phyloP scores from a whole-genome alignment of 805 yeast species.

The Hanseniaspora mollemarum region DNA sequence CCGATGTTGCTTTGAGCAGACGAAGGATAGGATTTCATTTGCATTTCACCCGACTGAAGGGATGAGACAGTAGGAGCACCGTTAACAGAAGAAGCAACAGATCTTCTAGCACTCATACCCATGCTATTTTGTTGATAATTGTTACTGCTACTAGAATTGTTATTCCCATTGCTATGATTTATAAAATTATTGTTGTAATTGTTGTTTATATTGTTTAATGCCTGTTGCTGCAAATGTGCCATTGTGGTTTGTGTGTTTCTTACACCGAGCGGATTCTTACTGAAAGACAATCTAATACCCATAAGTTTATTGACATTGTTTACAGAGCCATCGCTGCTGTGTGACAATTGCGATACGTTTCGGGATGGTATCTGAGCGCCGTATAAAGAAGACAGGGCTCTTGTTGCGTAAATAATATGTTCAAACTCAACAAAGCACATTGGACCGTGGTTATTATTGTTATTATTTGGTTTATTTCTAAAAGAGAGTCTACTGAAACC shows the following conservation, averaged over 20 bases:
- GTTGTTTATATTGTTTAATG: constrained; percentile 15
- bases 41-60: constrained; percentile 17
- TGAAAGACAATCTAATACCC: constrained; percentile 85
- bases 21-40: not conserved
- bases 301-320: constrained; percentile 45
- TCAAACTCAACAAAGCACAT: constrained; percentile 99
- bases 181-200: constrained; percentile 15
- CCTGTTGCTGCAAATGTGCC: constrained; percentile 23
- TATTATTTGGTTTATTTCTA: constrained; percentile 52
- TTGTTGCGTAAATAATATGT: constrained; percentile 84
- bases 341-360: not conserved
- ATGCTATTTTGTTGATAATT: not conserved
- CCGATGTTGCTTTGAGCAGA: not conserved
- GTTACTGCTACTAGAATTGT: not conserved
- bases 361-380: constrained; percentile 80
- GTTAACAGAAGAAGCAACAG: constrained; percentile 17
- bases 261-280: constrained; percentile 94
- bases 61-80: constrained; percentile 19
- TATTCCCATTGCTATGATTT: too few relatives aligned
- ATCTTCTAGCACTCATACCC: constrained; percentile 8
- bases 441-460: constrained; percentile 70
- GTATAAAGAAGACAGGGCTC: constrained; percentile 85
- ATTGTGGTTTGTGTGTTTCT: constrained; percentile 52
- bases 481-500: constrained; percentile 90
- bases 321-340: constrained; percentile 32